Base-by-base conservation (phyloP, 352 stramenopile genomes). In the Phytophthora vignae region DNA sequence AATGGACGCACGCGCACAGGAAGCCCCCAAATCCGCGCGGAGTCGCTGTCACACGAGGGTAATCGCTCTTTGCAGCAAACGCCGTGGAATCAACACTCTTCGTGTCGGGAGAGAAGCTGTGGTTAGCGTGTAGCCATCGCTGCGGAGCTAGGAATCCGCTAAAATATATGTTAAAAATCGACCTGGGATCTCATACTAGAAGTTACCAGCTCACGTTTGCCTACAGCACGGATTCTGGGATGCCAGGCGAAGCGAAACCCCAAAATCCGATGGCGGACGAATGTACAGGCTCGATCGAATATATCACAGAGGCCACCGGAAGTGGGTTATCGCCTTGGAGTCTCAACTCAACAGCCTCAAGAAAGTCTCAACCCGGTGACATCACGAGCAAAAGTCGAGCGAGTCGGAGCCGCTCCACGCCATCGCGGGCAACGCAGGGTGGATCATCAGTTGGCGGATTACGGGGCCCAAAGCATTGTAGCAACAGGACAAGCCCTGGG, bases 141-240 rank as follows among this genome's bases (percentile, higher is more conserved):
- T 15, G 9, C 7, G 40, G 17, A 48, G 40, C 40, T 48, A 42
- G 14, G 40, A 19, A 48, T 48, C 40, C 40, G 40, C 14, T 48
- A 21, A 48, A 48, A 48, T n/a, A 48, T 44, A 44, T 44, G n/a
- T 17, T 56, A 25, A 36, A 49, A 25, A 50, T n/a, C 5, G 33
- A 12, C 31, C 55, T 71, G 64, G 55, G 55, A 71, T 71, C 55
- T 71, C 48, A 71, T 60, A 22, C 29, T 9, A 8, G 29, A 33
- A 33, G 29, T 33, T 33, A 33, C 29, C 29, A 33, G 29, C 29
- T 33, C 29, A 33, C 29, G 7, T 33, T 33, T 33, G 29, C 29
- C 29, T 1, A 33, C 29, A 33, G 29, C 29, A 33, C 29, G 56
- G 54, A 57, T 70, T 36, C 48, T 61, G 19, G 15, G 55, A 55